These are phyloP conservation scores for Fusarium solani-melongenae DNA, from an alignment of 2,329 filamentous ascomycete species.

Conservation along the genomic window DNA sequence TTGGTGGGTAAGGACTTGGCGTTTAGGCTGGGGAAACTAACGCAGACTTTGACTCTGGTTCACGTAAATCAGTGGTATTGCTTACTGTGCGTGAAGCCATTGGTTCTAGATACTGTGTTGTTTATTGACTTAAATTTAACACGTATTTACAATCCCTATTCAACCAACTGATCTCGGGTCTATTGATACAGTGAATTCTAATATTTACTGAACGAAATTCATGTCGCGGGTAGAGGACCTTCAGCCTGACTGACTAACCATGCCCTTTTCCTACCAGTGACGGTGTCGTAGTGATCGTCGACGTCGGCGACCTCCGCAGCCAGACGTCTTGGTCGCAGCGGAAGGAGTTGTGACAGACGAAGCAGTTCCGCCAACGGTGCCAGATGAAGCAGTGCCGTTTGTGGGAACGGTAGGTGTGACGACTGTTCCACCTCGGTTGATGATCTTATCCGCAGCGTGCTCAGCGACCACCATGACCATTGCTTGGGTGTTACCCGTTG, in stretches of 20 bases:
- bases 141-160: background rate
- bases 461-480: conserved; percentile 74
- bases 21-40: no score
- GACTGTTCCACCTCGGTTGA: conserved; percentile 2
- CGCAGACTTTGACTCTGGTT: no score
- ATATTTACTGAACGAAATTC: background rate
- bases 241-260: background rate
- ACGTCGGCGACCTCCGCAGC: background rate
- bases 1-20: background rate
- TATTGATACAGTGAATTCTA: background rate
- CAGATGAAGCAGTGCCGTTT: conserved; percentile 1
- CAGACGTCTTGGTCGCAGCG: background rate
- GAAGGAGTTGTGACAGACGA: background rate
- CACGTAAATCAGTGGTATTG: background rate
- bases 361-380: background rate
- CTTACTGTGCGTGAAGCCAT: background rate
- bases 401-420: conserved; percentile 11
- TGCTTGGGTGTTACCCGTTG: conserved; percentile 75
- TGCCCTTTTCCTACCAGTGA: background rate
- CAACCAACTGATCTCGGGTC: background rate
- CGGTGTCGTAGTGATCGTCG: background rate
- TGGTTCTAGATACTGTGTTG: background rate
- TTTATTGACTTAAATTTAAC: background rate
- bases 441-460: conserved; percentile 58
- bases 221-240: background rate